These are phyloP conservation scores for Verticillium longisporum DNA, from an alignment of 2,329 filamentous ascomycete genomes.

Conservation along the genomic window DNA sequence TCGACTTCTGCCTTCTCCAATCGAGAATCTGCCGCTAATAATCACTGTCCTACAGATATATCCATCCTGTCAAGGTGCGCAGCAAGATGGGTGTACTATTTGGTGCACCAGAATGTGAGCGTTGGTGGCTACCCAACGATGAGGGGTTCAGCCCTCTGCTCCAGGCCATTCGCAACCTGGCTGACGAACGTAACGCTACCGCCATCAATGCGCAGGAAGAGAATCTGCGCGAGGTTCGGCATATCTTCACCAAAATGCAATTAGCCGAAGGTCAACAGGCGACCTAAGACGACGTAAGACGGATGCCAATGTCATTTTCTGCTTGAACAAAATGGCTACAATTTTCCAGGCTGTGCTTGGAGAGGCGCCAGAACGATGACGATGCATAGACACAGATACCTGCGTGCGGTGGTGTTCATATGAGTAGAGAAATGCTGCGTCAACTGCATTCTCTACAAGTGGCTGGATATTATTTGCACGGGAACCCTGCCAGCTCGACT, in stretches of 20 bases:
- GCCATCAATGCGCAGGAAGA: conserved; percentile 52
- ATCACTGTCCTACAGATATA: conserved; percentile 56
- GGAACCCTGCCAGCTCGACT: not conserved
- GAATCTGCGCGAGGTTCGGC: conserved; percentile 67
- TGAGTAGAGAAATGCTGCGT: not conserved
- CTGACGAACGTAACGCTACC: conserved; percentile 64
- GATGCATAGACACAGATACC: not conserved
- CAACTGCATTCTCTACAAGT: not conserved
- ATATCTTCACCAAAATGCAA: conserved; percentile 59
- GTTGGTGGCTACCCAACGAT: conserved; percentile 87
- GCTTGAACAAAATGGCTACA: no score
- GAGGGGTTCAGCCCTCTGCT: conserved; percentile 70
- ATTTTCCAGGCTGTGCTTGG: not conserved
- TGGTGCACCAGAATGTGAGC: conserved; percentile 59
- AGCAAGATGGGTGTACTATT: conserved; percentile 71
- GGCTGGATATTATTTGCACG: not conserved
- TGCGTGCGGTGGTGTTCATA: not conserved
- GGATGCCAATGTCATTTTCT: no score
- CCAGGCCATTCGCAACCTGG: conserved; percentile 71
- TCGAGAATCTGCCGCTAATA: conserved; percentile 3
- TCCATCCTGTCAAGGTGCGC: conserved; percentile 70
- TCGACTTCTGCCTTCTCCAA: not conserved
- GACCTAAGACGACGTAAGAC: conserved; percentile 5
- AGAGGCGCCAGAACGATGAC: not conserved
- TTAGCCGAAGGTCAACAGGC: conserved; percentile 2